Evolutionary conservation across 805 yeast genomes (phyloP).

Genomic region (Wickerhamomyces canadensis): DNA sequence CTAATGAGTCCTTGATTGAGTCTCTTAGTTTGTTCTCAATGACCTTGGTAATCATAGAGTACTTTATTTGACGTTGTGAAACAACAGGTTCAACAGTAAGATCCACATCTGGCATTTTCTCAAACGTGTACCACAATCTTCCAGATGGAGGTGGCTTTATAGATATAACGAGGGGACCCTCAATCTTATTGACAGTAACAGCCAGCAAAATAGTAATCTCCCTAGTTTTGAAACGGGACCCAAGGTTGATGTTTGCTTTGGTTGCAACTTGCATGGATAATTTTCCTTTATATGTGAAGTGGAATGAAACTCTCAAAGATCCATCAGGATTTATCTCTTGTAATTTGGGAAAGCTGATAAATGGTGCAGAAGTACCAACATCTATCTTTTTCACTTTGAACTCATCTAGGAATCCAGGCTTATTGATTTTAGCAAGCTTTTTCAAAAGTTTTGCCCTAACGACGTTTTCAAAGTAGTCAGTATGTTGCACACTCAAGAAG

Average conservation of each 20-base stretch:
- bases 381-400: constrained; percentile 65
- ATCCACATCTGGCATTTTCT: constrained; percentile 68
- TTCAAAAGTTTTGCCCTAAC: constrained; percentile 57
- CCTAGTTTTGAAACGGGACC: constrained; percentile 63
- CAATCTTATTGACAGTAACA: constrained; percentile 58
- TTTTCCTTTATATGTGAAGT: constrained; percentile 70
- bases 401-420: constrained; percentile 85
- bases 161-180: constrained; percentile 66
- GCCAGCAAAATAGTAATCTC: constrained; percentile 73
- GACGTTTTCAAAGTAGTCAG: constrained; percentile 55
- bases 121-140: constrained; percentile 88
- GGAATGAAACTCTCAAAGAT: constrained; percentile 51
- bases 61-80: constrained; percentile 75
- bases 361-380: constrained; percentile 79
- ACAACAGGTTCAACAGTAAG: constrained; percentile 86
- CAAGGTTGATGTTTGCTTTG: constrained; percentile 68
- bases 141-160: constrained; percentile 89
- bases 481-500: constrained; percentile 70
- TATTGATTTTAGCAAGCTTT: constrained; percentile 72
- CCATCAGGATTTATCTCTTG: constrained; percentile 78
- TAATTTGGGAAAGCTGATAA: constrained; percentile 66
- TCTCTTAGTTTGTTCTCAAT: constrained; percentile 76
- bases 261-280: constrained; percentile 75
- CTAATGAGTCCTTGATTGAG: constrained; percentile 73
- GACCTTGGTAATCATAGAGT: constrained; percentile 71